Conservation (phyloP, 805 yeast species). For the Spathaspora hagerdaliae region DNA sequence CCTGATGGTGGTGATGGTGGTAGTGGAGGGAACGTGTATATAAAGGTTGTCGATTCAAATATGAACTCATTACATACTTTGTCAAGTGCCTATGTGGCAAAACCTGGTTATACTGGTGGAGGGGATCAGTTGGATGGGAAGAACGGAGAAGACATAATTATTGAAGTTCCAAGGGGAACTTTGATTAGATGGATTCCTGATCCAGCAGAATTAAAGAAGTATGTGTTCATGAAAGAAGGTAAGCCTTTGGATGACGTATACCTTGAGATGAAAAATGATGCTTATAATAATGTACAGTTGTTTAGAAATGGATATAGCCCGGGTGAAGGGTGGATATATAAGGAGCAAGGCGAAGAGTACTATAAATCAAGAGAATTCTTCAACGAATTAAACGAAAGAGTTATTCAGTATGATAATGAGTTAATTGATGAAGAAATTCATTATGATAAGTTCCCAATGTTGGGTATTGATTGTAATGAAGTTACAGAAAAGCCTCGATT, state of each 20-base stretch:
- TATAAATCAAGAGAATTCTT: slow-evolving; percentile 68
- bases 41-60: slow-evolving; percentile 68
- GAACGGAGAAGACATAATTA: slow-evolving; percentile 70
- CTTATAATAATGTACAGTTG: slow-evolving; percentile 41
- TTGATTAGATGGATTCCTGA: slow-evolving; percentile 80
- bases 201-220: slow-evolving; percentile 45
- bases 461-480: slow-evolving; percentile 70
- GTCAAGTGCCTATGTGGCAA: slow-evolving; percentile 65
- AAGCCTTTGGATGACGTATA: slow-evolving; percentile 17
- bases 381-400: slow-evolving; percentile 55
- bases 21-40: slow-evolving; percentile 80
- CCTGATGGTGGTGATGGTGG: slow-evolving; percentile 99
- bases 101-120: slow-evolving; percentile 67
- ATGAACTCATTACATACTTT: slow-evolving; percentile 68
- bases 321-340: slow-evolving; percentile 89
- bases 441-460: slow-evolving; percentile 69
- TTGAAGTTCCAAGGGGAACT: slow-evolving; percentile 92
- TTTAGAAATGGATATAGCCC: slow-evolving; percentile 51
- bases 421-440: slow-evolving; percentile 52
- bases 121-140: slow-evolving; percentile 83
- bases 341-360: slow-evolving; percentile 69
- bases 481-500: slow-evolving; percentile 65
- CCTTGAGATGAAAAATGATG: slow-evolving; percentile 29
- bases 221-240: slow-evolving; percentile 13
- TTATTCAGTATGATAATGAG: slow-evolving; percentile 60